phyloP scores from a whole-genome alignment of 2,329 filamentous ascomycete genomes.

The Acarospora socialis region DNA sequence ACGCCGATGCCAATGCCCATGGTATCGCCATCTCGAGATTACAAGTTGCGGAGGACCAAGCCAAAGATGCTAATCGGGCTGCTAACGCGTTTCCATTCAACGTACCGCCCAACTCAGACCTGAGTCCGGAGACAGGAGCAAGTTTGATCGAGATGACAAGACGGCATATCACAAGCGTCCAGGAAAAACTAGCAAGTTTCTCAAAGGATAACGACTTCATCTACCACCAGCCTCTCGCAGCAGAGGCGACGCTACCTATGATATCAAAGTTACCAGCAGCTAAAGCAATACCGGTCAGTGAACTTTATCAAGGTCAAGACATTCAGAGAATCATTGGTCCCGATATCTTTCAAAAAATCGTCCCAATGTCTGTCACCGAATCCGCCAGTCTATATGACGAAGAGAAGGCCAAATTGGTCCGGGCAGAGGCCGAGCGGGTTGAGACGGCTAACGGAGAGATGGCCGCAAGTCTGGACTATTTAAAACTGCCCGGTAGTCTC shows the following conservation, averaged over 20 bases:
- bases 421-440: conserved; percentile 85
- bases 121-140: conserved; percentile 63
- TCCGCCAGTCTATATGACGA: conserved; percentile 95
- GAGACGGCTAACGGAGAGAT: conserved; percentile 91
- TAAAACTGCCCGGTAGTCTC: conserved; percentile 76
- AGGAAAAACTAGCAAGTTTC: conserved; percentile 63
- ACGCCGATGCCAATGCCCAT: conserved; percentile 77
- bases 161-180: conserved; percentile 63
- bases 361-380: conserved; percentile 90
- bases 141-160: conserved; percentile 69
- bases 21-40: conserved; percentile 73
- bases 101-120: conserved; percentile 66
- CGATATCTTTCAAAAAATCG: conserved; percentile 92
- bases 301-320: conserved; percentile 92
- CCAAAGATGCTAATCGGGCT: conserved; percentile 61
- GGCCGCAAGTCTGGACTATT: conserved; percentile 85
- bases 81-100: conserved; percentile 70
- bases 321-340: conserved; percentile 94
- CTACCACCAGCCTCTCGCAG: conserved; percentile 84
- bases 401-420: conserved; percentile 89
- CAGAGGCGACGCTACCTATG: conserved; percentile 63
- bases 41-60: conserved; percentile 63
- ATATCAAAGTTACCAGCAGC: conserved; percentile 88
- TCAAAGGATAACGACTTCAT: conserved; percentile 96
- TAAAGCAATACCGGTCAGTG: conserved; percentile 92